Percentiles rank a stretch among this genome's conserved stretches.
Evolutionary conservation across 106 monocot genomes (phyloP).

Genomic region (Apostasia shenzhenica): DNA sequence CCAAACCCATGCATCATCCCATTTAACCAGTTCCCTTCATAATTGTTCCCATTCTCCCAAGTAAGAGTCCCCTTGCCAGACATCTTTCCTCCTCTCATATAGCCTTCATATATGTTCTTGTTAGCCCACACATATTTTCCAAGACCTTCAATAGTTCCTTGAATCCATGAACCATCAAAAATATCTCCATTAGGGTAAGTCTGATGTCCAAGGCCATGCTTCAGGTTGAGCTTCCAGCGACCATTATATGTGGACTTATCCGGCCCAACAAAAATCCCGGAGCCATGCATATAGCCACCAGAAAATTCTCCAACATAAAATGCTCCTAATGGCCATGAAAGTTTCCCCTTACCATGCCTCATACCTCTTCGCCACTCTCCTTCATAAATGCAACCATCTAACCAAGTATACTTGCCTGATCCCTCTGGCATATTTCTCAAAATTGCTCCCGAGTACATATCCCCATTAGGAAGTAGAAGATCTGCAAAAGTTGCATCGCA

Average conservation of each 20-base stretch:
- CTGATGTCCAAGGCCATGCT: constrained; percentile 78
- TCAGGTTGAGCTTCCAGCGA: constrained; percentile 82
- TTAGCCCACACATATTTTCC: constrained; percentile 91
- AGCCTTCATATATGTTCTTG: constrained; percentile 64
- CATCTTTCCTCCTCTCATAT: constrained; percentile 90
- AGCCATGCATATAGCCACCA: constrained; percentile 85
- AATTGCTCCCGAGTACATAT: constrained; percentile 58
- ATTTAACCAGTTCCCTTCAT: constrained; percentile 88
- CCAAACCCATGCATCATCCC: constrained; percentile 95
- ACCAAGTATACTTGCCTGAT: constrained; percentile 73
- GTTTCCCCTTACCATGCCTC: constrained; percentile 92
- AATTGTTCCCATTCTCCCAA: constrained; percentile 84
- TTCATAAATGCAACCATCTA: constrained; percentile 74
- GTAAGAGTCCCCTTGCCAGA: constrained; percentile 81
- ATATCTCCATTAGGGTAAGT: constrained; percentile 78
- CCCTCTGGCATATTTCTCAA: constrained; percentile 62
- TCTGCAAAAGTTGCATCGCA: constrained; percentile 19
- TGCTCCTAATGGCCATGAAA: constrained; percentile 69
- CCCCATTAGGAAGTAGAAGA: constrained; percentile 49
- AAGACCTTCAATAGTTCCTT: constrained; percentile 77
- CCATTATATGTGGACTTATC: constrained; percentile 71
- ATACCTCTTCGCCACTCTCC: constrained; percentile 93
- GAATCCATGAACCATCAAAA: constrained; percentile 96
- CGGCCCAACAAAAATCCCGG: constrained; percentile 44
- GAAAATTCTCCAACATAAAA: constrained; percentile 87